A percentile compares a stretch with the other conserved stretches of the same genome.
These are phyloP conservation scores for Krasilnikovozyma curviuscula DNA, from an alignment of 768 basidiomycete genomes.

Conservation along the genomic window DNA sequence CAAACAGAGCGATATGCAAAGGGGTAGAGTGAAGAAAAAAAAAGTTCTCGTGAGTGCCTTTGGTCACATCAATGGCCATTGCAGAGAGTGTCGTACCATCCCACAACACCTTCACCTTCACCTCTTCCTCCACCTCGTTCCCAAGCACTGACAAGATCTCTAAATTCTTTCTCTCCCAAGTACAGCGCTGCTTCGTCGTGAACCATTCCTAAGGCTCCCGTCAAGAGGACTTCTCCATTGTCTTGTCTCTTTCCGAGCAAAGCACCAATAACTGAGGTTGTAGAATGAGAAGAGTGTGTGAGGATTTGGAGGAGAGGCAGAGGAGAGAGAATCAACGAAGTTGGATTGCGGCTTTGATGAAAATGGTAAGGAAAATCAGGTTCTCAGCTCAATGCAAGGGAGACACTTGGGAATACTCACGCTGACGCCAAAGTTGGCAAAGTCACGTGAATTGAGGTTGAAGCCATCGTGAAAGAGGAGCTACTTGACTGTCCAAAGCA, in stretches of 20 bases:
- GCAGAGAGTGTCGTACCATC: conserved; percentile 42
- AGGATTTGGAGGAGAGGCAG: conserved; percentile 86
- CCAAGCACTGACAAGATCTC: conserved; percentile 80
- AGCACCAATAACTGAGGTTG: conserved; percentile 77
- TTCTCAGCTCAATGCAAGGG: too few relatives aligned
- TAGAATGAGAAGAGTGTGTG: conserved; percentile 78
- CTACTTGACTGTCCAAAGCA: too few relatives aligned
- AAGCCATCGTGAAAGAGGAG: too few relatives aligned
- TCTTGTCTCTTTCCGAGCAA: conserved; percentile 64
- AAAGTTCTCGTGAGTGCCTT: too few relatives aligned
- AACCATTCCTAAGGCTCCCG: conserved; percentile 74
- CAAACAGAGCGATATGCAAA: not conserved
- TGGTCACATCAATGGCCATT: not conserved
- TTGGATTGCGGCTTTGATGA: conserved; percentile 17
- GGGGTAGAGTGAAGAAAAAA: not conserved
- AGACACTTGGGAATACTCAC: too few relatives aligned
- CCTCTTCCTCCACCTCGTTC: too few relatives aligned
- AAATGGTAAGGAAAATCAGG: not conserved
- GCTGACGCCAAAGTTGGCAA: too few relatives aligned
- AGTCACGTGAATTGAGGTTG: too few relatives aligned
- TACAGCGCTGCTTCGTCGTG: conserved; percentile 30
- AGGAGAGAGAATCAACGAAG: conserved; percentile 56
- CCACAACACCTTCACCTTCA: conserved; percentile 63
- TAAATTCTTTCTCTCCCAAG: conserved; percentile 36
- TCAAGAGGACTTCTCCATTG: conserved; percentile 36